Percentiles rank a stretch among this genome's conserved stretches.
phyloP scores from a whole-genome alignment of 1,284 basidiomycete genomes.

The Xerocomus amazonicus region DNA sequence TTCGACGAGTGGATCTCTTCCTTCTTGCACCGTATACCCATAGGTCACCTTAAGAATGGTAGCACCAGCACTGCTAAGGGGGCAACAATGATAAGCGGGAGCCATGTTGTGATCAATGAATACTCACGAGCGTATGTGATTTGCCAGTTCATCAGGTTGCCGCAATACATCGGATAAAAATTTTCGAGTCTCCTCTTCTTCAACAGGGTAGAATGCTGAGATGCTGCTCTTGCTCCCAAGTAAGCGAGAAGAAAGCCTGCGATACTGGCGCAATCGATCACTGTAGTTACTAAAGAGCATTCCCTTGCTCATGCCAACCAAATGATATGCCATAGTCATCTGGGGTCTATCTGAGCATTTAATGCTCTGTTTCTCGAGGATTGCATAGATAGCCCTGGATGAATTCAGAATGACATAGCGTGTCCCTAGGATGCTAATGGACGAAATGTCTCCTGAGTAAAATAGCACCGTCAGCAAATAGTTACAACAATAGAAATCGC shows the following conservation, averaged over 20 bases:
- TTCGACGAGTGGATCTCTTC: slow-evolving; percentile 28
- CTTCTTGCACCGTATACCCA: slow-evolving; percentile 25
- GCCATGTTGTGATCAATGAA: neutral
- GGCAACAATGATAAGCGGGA: neutral
- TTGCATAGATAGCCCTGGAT: slow-evolving; percentile 10
- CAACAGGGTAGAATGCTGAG: slow-evolving; percentile 13
- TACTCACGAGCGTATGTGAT: slow-evolving; percentile 23
- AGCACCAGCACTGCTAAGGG: slow-evolving; percentile 11
- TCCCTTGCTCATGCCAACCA: slow-evolving; percentile 24
- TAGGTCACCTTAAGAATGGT: slow-evolving; percentile 22
- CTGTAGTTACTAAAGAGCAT: slow-evolving; percentile 21
- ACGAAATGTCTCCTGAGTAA: slow-evolving; percentile 22
- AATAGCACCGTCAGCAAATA: neutral
- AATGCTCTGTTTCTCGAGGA: slow-evolving; percentile 30
- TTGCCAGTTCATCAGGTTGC: slow-evolving; percentile 12
- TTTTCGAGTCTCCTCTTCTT: slow-evolving; percentile 22
- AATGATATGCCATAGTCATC: slow-evolving; percentile 24
- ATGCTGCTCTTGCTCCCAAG: slow-evolving; percentile 28
- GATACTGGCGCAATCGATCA: slow-evolving; percentile 20
- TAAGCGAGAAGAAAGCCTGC: slow-evolving; percentile 22
- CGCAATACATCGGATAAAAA: slow-evolving; percentile 26
- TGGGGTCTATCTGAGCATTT: slow-evolving; percentile 25
- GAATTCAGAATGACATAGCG: slow-evolving; percentile 26
- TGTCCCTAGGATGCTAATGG: slow-evolving; percentile 6
- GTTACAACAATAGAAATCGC: neutral